These are phyloP conservation scores for Fusarium gaditjirri DNA, from an alignment of 2,329 filamentous ascomycete genomes.

Conservation along the genomic window DNA sequence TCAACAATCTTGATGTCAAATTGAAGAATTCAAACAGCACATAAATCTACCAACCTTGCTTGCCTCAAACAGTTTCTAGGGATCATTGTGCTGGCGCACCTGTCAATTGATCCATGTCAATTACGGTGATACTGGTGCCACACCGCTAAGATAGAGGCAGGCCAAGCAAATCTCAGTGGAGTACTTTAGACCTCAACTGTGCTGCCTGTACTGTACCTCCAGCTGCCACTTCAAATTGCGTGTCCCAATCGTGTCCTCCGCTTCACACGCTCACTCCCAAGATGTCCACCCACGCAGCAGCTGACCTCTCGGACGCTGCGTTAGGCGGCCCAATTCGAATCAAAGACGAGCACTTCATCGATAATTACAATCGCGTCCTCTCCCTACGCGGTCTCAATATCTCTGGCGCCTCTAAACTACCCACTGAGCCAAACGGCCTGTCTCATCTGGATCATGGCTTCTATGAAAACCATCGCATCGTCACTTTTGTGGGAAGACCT, in stretches of 20 bases:
- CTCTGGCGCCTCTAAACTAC: conserved; percentile 54
- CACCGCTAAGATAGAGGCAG: conserved; percentile 23
- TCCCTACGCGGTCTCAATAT: conserved; percentile 56
- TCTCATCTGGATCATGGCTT: conserved; percentile 54
- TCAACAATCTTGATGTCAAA: background rate
- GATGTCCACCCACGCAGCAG: conserved; percentile 44
- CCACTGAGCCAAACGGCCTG: conserved; percentile 51
- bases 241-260: conserved; percentile 29
- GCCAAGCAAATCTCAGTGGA: conserved; percentile 31
- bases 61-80: background rate
- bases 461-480: conserved; percentile 52
- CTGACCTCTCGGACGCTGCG: conserved; percentile 50
- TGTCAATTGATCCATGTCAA: background rate
- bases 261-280: conserved; percentile 4
- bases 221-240: conserved; percentile 18
- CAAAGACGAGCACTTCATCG: conserved; percentile 47
- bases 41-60: background rate
- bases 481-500: conserved; percentile 53
- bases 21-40: no score
- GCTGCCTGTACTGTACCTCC: background rate
- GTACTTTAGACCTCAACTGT: conserved; percentile 5
- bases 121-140: background rate
- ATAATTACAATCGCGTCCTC: conserved; percentile 52
- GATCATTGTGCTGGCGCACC: background rate
- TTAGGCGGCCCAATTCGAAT: conserved; percentile 48